phyloP scores from a whole-genome alignment of 83 land plant genomes.

The Picea abies region DNA sequence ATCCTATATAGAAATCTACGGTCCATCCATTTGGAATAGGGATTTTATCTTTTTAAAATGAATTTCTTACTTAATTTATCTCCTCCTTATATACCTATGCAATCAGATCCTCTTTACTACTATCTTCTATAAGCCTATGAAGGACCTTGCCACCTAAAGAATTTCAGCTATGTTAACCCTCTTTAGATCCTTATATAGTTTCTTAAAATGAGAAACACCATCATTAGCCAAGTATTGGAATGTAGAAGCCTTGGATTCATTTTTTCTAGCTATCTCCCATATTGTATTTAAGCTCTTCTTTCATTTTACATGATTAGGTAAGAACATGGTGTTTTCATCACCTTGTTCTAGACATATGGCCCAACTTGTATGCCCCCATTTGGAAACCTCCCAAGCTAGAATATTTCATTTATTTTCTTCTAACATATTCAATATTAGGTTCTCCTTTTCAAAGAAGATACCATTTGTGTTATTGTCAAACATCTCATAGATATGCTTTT shows the following conservation, averaged over 20 bases:
- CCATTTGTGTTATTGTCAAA: not conserved
- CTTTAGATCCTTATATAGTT: not conserved
- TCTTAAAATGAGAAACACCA: not conserved
- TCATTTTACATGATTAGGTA: not conserved
- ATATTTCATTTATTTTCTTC: not conserved
- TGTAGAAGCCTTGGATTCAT: not conserved
- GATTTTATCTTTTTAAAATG: not conserved
- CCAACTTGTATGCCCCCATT: not conserved
- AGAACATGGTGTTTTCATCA: not conserved
- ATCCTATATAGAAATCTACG: not conserved
- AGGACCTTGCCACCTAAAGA: not conserved
- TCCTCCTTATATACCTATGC: not conserved
- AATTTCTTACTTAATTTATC: not conserved
- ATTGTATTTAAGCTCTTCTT: not conserved
- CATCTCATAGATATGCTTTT: not conserved
- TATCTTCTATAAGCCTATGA: not conserved
- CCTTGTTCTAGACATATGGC: not conserved
- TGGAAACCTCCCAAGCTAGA: not conserved
- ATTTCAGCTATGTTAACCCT: not conserved
- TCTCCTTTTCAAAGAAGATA: not conserved
- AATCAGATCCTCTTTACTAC: not conserved
- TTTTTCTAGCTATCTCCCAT: not conserved
- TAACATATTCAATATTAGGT: not conserved
- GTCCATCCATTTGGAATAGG: not conserved
- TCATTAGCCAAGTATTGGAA: not conserved